Base-by-base conservation (phyloP, 1,284 basidiomycete genomes). In the Abortiporus biennis region DNA sequence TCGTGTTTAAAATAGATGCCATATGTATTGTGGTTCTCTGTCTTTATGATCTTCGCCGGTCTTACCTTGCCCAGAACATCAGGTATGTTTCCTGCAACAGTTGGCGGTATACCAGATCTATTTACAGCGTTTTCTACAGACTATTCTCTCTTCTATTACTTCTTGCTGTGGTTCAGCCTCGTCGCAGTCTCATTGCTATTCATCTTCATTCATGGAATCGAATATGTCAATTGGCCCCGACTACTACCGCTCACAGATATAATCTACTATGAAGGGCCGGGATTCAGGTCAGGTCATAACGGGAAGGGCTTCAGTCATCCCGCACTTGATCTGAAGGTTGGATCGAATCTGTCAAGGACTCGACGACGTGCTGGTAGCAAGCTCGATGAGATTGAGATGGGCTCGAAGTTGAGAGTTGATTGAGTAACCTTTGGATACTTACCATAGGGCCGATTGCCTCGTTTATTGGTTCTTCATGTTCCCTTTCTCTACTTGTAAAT, bases 211-310 rank as follows among this genome's bases (percentile, higher is more conserved):
- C 80, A 95, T 58, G 85, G 86, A 31, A 77, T 92, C 51, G 77
- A 85, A 50, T 97, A 94, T 59, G 93, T 99, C 47, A 80, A 89
- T 17, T 95, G 92, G 86, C 96, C 95, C n/a, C 80, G 86, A 17
- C 76, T 99, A 43, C 79, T 87, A 51, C 85, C 92, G 2, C 82
- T 87, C 9, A 82, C 83, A 43, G 89, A 93, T 47, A 73, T 87
- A 43, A 85, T 97, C 42, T 81, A 83, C 58, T 98, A 94, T 65
- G 73, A 74, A 39, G 92, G 92, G 32, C 89, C 89, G 41, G 93
- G 92, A 24, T 93, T 76, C 71, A 81, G 84, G 47, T 85, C 83
- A 17, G 80, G 68, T 13, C 72, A 79, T 46, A 77, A 85, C 51
- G 94, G 94, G 34, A 85, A 84, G 55, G 92, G 90, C 22, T 63